A percentile compares a stretch with the other conserved stretches of the same genome.
Conservation (phyloP, 495 filamentous ascomycete species). For the Tuber melanosporum region DNA sequence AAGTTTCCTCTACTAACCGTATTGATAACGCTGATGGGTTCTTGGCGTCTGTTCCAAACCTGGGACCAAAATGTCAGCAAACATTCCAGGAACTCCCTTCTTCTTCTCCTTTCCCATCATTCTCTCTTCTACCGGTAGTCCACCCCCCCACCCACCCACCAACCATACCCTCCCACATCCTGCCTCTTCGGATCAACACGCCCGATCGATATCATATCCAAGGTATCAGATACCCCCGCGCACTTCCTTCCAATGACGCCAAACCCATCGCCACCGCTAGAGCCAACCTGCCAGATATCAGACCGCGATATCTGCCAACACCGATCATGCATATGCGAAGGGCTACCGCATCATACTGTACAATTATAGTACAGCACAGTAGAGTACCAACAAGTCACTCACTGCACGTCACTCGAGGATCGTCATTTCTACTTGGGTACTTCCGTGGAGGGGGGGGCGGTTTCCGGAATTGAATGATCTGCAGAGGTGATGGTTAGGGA, state of each 20-base stretch:
- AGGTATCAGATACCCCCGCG: neutral
- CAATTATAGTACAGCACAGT: neutral
- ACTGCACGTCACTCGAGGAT: neutral
- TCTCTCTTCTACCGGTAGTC: neutral
- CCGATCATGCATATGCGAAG: neutral
- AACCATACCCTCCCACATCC: neutral
- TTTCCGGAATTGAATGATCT: neutral
- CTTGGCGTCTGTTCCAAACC: neutral
- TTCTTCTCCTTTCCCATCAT: neutral
- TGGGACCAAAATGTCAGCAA: neutral
- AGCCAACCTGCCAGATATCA: neutral
- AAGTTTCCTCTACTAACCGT: neutral
- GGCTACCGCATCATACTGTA: neutral
- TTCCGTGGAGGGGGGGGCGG: neutral
- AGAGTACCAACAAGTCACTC: neutral
- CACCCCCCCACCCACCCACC: neutral
- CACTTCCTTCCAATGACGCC: neutral
- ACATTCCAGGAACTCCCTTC: neutral
- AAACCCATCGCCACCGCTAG: neutral
- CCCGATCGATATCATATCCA: neutral
- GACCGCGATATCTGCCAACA: neutral
- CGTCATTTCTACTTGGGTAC: neutral
- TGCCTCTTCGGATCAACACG: neutral
- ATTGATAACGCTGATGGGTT: neutral
- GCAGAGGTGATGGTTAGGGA: neutral